Evolutionary conservation across 441 rosid genomes (phyloP), one percentile per base, ranked within the genome.

Genomic region (Brassica balearica): DNA sequence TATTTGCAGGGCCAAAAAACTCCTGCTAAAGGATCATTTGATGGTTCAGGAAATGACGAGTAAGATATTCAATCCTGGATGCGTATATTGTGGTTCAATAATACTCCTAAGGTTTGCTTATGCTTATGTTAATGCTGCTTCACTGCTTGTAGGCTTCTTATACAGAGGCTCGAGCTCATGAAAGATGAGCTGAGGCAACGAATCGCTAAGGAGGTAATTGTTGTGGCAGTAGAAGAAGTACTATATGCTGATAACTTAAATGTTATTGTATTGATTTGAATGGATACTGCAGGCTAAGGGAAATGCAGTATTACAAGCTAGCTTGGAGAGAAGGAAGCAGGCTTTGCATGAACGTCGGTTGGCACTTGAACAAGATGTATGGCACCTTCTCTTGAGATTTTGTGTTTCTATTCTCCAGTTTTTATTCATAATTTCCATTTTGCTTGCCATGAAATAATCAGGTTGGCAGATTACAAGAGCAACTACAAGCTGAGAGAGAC

Each of bases 351-450:
- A 95, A 83, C 92, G 98, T 68, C 98, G 97, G 59, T 81, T 95
- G 88, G 98, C 98, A 77, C 99, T 95, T 77, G 98, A 93, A 83
- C 99, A 93, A 91, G 99, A 95, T 90, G 99, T 93, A 91, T 65
- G 76, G 78, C 19, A 85, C 80, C 74, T 60, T 77, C 58, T 75
- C 65, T 71, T 25, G 25, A 48, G 25, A 66, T 71, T 53, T 8
- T 62, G 19, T 63, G 17, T 75, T 59, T 75, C 43, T 36, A 5
- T 25, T 6, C 66, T 71, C 58, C 43, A 69, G 19, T 36, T 8
- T 63, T 66, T 20, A 27, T 11, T 48, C 11, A 23, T 12, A 67
- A 20, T 66, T 41, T 69, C 53, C 68, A 64, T 7, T 71, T 67
- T 67, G 46, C 71, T 80, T 9, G 4, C 67, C 59, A 19, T 71